These are phyloP conservation scores for Ophiostoma sp. DNA, from an alignment of 2,329 filamentous ascomycete species.

Conservation along the genomic window DNA sequence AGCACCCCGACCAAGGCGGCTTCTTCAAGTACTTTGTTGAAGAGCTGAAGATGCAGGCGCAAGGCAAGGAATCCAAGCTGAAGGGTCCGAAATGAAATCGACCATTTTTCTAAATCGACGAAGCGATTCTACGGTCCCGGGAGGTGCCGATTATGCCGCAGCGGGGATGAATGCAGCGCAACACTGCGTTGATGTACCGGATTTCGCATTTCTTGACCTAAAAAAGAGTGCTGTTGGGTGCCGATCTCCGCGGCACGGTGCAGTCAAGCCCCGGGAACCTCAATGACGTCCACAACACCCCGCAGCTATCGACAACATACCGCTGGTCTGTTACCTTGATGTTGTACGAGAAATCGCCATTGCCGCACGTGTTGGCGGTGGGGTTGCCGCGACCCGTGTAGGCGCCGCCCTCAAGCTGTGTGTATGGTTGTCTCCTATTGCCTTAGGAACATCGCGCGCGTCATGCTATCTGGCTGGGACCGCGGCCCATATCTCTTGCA, in stretches of 20 bases:
- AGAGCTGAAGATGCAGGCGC: constrained; percentile 47
- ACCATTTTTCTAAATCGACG: no score
- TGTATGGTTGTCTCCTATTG: background rate
- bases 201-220: background rate
- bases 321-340: no score
- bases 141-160: background rate
- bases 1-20: constrained; percentile 32
- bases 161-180: background rate
- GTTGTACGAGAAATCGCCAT: no score
- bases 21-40: constrained; percentile 47
- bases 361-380: background rate
- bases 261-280: background rate
- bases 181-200: background rate
- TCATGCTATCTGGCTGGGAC: no score
- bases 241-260: background rate
- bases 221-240: background rate
- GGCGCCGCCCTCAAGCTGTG: background rate
- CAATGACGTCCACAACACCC: background rate
- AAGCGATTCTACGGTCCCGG: background rate
- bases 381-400: background rate
- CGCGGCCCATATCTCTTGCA: no score
- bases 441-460: background rate
- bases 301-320: no score
- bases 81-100: background rate
- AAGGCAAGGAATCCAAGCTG: constrained; percentile 32